Evolutionary conservation across 1,139 yeast genomes (phyloP).

Genomic region (Taiozyma sp.): DNA sequence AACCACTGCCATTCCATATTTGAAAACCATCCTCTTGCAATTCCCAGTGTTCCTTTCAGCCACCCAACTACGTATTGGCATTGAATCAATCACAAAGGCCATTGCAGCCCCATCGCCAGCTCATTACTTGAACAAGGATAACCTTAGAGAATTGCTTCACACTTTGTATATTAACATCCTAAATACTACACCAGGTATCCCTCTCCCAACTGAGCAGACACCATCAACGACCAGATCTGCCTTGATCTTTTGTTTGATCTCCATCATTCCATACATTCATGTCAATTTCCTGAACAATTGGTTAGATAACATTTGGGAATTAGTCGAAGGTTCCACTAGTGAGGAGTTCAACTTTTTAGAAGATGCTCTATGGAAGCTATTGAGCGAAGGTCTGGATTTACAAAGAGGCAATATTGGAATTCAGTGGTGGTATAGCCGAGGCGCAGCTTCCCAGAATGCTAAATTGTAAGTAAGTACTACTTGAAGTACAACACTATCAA

Average conservation of each 20-base stretch:
- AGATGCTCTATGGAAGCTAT: slow-evolving; percentile 33
- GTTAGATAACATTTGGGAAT: slow-evolving; percentile 42
- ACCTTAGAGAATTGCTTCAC: slow-evolving; percentile 37
- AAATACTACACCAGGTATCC: slow-evolving; percentile 30
- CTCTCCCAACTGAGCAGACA: slow-evolving; percentile 22
- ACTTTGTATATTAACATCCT: slow-evolving; percentile 37
- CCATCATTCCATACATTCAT: slow-evolving; percentile 52
- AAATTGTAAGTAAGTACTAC: background rate
- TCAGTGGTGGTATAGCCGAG: slow-evolving; percentile 56
- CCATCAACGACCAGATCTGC: slow-evolving; percentile 46
- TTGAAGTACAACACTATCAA: background rate
- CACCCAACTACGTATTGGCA: slow-evolving; percentile 53
- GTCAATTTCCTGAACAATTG: slow-evolving; percentile 38
- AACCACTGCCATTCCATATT: slow-evolving; percentile 29
- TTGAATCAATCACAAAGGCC: slow-evolving; percentile 52
- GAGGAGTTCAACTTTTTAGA: slow-evolving; percentile 32
- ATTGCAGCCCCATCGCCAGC: slow-evolving; percentile 41
- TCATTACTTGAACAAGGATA: slow-evolving; percentile 24
- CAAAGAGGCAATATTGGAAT: slow-evolving; percentile 60
- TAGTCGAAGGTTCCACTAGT: slow-evolving; percentile 28
- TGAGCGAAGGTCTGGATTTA: slow-evolving; percentile 49
- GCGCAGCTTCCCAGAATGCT: background rate
- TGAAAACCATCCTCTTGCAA: slow-evolving; percentile 38
- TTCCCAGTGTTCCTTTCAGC: slow-evolving; percentile 57
- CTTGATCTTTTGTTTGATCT: slow-evolving; percentile 41